A percentile compares a stretch with the other conserved stretches of the same genome.
Conservation (phyloP, 768 basidiomycete species). For the Russula ochroleuca region DNA sequence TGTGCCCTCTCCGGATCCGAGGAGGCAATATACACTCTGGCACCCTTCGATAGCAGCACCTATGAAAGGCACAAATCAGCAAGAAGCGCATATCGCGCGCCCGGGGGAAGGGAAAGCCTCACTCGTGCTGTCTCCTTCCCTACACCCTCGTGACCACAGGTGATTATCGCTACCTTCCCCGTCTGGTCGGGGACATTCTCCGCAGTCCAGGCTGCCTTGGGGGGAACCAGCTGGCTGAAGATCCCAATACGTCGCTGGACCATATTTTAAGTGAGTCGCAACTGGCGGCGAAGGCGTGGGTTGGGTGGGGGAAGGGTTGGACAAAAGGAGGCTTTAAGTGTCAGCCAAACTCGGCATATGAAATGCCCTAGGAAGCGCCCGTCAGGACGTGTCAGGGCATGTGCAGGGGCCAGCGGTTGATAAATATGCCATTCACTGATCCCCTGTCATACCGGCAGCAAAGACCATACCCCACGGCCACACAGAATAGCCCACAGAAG, state of each 20-base stretch:
- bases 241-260: neutral
- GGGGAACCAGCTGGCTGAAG: slow-evolving; percentile 18
- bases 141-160: neutral
- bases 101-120: neutral
- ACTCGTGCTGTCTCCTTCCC: slow-evolving; percentile 5
- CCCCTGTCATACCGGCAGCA: neutral
- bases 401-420: neutral
- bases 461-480: neutral
- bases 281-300: neutral
- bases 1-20: neutral
- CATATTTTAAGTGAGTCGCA: neutral
- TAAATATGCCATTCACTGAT: neutral
- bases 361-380: neutral
- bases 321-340: neutral
- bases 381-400: neutral
- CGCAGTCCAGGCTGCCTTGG: slow-evolving; percentile 14
- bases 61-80: neutral
- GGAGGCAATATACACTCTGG: slow-evolving; percentile 3
- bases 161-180: slow-evolving; percentile 1
- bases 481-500: neutral
- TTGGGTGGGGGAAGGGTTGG: neutral
- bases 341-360: neutral
- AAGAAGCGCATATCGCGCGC: neutral
- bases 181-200: slow-evolving; percentile 18
- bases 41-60: neutral